Conservation (phyloP, 2,329 filamentous ascomycete species). For the Fusarium denticulatum region DNA sequence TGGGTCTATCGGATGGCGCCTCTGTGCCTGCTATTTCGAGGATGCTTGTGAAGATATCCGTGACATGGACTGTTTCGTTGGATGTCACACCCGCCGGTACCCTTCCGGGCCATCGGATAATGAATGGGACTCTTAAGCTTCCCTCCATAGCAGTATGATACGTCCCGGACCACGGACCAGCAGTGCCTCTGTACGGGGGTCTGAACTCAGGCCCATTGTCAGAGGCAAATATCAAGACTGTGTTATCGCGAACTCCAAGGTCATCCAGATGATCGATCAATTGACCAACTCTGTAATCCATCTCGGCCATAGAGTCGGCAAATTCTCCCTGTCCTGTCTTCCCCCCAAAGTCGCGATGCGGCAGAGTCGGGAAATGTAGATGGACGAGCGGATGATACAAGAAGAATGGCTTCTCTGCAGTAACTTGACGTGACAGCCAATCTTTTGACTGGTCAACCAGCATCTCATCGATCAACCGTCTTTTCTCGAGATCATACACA, state of each 20-base stretch:
- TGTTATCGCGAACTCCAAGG: conserved; percentile 45
- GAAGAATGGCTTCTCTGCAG: conserved; percentile 42
- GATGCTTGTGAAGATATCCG: conserved; percentile 47
- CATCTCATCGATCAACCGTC: conserved; percentile 47
- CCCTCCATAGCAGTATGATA: conserved; percentile 52
- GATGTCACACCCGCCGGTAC: conserved; percentile 41
- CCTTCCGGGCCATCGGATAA: conserved; percentile 47
- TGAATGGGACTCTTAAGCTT: conserved; percentile 48
- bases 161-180: conserved; percentile 49
- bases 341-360: conserved; percentile 44
- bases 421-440: conserved; percentile 45
- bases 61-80: conserved; percentile 48
- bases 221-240: conserved; percentile 49
- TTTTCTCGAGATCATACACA: conserved; percentile 47
- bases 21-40: conserved; percentile 38
- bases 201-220: conserved; percentile 51
- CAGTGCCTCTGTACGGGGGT: conserved; percentile 46
- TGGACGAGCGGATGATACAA: conserved; percentile 49
- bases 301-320: conserved; percentile 48
- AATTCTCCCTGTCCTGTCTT: conserved; percentile 46
- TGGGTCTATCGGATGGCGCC: conserved; percentile 43
- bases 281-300: conserved; percentile 47
- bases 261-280: conserved; percentile 46
- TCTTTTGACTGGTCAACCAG: conserved; percentile 46
- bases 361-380: conserved; percentile 48